A percentile compares a stretch with the other conserved stretches of the same genome.
Conservation (phyloP, 768 basidiomycete species). For the Tulasnella sp. region DNA sequence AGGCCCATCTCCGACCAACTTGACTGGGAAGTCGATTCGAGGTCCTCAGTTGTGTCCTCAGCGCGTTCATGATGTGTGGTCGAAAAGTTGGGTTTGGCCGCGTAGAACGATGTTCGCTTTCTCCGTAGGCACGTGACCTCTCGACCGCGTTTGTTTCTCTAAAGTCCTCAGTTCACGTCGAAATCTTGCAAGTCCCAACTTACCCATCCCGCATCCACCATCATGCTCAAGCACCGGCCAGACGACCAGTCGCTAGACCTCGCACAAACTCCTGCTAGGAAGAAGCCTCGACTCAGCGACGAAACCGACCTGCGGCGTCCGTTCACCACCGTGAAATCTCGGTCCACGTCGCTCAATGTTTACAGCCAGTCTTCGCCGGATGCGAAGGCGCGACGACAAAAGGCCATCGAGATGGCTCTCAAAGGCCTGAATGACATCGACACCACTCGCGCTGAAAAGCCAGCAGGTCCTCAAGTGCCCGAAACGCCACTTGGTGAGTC, state of each 20-base stretch:
- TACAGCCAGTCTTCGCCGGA: not conserved
- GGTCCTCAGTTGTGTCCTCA: not conserved
- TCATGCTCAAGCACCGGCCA: not conserved
- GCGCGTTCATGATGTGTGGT: not conserved
- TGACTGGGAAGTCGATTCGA: not conserved
- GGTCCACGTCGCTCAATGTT: not conserved
- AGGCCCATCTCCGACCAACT: not conserved
- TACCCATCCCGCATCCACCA: not conserved
- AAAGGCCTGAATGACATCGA: not conserved
- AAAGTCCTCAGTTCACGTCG: not conserved
- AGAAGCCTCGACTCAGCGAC: slow-evolving; percentile 1
- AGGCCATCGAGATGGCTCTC: slow-evolving; percentile 5
- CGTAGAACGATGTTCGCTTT: not conserved
- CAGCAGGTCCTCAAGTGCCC: not conserved
- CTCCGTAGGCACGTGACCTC: not conserved
- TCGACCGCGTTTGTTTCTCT: not conserved
- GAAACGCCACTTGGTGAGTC: not conserved
- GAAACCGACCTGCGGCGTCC: not conserved
- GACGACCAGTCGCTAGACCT: not conserved
- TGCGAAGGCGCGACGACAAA: not conserved
- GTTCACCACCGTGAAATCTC: not conserved
- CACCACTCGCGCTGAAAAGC: not conserved
- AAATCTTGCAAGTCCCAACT: not conserved
- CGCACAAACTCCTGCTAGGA: not conserved
- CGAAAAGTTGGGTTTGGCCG: not conserved